phyloP scores from a whole-genome alignment of 345 rosid genomes.

The Heritiera fomes region DNA sequence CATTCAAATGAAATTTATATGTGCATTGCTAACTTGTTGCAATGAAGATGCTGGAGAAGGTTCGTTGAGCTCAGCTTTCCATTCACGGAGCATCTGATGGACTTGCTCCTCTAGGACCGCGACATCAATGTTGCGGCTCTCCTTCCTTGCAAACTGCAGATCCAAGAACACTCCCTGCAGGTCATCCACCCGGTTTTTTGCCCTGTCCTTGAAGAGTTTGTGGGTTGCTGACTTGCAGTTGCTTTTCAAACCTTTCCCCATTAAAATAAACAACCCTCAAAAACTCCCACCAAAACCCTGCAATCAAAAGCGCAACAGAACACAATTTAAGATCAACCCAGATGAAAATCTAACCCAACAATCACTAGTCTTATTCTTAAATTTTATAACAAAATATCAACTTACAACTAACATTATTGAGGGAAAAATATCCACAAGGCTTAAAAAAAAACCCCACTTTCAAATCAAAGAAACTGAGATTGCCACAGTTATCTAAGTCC shows the following conservation, averaged over 20 bases:
- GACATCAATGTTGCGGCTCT: slow-evolving; percentile 70
- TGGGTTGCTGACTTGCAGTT: slow-evolving; percentile 94
- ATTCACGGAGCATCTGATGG: slow-evolving; percentile 99
- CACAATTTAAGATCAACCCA: slow-evolving; percentile 24
- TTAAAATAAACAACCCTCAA: slow-evolving; percentile 31
- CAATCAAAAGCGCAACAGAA: slow-evolving; percentile 17
- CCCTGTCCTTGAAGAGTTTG: slow-evolving; percentile 91
- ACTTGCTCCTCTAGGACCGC: slow-evolving; percentile 93
- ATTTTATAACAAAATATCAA: background rate
- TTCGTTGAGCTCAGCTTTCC: slow-evolving; percentile 98
- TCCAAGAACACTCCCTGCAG: slow-evolving; percentile 83
- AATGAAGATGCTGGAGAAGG: slow-evolving; percentile 95
- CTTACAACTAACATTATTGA: background rate
- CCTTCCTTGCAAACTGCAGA: slow-evolving; percentile 93
- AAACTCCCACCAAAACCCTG: slow-evolving; percentile 29
- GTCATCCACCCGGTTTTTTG: slow-evolving; percentile 97
- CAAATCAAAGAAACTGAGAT: background rate
- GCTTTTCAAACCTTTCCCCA: slow-evolving; percentile 84
- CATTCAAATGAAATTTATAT: slow-evolving; percentile 18
- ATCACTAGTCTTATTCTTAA: background rate
- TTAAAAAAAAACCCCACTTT: background rate
- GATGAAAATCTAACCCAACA: slow-evolving; percentile 7
- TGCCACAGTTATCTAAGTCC: background rate
- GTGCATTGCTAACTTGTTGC: slow-evolving; percentile 73
- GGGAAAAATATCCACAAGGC: background rate